phyloP scores from a whole-genome alignment of 768 basidiomycete species.

The Suillus fuscotomentosus region DNA sequence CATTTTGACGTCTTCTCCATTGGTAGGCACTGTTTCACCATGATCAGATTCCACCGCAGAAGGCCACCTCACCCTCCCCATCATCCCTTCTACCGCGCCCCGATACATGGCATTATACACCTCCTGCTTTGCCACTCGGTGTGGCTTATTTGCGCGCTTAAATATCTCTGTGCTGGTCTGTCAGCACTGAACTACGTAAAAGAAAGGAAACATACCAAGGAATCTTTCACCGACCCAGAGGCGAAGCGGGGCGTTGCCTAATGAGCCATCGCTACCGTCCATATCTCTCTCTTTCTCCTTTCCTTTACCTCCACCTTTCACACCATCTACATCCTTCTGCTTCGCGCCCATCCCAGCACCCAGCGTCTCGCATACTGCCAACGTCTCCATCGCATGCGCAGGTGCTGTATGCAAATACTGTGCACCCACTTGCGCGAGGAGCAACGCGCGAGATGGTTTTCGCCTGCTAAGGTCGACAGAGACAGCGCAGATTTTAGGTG shows the following conservation, averaged over 20 bases:
- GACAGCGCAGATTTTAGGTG: conserved; percentile 61
- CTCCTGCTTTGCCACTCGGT: conserved; percentile 45
- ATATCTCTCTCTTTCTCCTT: neutral
- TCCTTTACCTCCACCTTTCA: conserved; percentile 10
- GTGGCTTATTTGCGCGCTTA: conserved; percentile 52
- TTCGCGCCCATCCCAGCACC: conserved; percentile 63
- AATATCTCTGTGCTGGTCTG: conserved; percentile 46
- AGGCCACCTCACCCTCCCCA: neutral
- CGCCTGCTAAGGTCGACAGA: conserved; percentile 54
- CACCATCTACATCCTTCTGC: conserved; percentile 17
- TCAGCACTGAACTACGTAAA: neutral
- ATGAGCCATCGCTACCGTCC: conserved; percentile 23
- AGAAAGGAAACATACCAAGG: conserved; percentile 44
- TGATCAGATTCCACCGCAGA: neutral
- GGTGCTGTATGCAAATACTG: conserved; percentile 71
- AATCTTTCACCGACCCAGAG: conserved; percentile 74
- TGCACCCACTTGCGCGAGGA: conserved; percentile 64
- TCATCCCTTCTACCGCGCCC: conserved; percentile 21
- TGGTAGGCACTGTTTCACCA: neutral
- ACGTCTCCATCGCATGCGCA: conserved; percentile 65
- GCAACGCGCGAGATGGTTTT: conserved; percentile 74
- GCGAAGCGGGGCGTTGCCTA: conserved; percentile 65
- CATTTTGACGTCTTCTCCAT: neutral
- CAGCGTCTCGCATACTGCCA: conserved; percentile 66
- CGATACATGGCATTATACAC: conserved; percentile 37